Evolutionary conservation across 768 basidiomycete species (phyloP), one percentile per base, ranked within the genome.

Genomic region (Pleurotus tuber-regium): DNA sequence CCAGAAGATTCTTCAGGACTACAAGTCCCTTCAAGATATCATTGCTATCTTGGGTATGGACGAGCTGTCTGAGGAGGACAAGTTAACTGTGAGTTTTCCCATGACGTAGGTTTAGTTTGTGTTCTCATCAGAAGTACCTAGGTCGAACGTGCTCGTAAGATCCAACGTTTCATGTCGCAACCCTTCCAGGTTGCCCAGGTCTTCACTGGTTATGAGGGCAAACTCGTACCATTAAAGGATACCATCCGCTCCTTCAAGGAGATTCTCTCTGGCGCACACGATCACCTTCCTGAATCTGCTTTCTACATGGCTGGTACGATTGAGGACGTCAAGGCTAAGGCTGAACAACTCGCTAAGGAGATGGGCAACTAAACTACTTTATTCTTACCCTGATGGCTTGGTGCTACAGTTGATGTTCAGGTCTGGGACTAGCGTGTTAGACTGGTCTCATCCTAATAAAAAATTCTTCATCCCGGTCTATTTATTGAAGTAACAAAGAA

Each of bases 1-100:
- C 54, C 94, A 95, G 79, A 96, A 97, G 80, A 95, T 97, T 64
- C 89, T 93, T 51, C 91, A 93, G 75, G 91, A 93, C 69, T 95
- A 95, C 82, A 93, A 93, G 76, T 92, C 91, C 19, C 83, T 96
- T 60, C 93, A 96, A 74, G 97, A 99, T 82, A 99, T 98, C 72
- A 98, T 99, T 78, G 97, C 97, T 66, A 99, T 99, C 77, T 76
- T 99, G 64, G 97, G 97, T 82, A 99, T 99, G 97, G 97, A 99
- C 68, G 97, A 99, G 73, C 86, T 99, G 81, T 98, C 96, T 14
- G 97, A 99, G 70, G 97, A 98, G 78, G 97, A 99, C 78, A 99
- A 99, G 77, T 77, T 98, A 60, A 98, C 95, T 59, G 93, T 92
- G 74, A 69, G 82, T 77, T 55, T 3, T 53, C 43, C 28, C 25